These are phyloP conservation scores for Neonectria magnoliae DNA, from an alignment of 2,329 filamentous ascomycete genomes.

Conservation along the genomic window DNA sequence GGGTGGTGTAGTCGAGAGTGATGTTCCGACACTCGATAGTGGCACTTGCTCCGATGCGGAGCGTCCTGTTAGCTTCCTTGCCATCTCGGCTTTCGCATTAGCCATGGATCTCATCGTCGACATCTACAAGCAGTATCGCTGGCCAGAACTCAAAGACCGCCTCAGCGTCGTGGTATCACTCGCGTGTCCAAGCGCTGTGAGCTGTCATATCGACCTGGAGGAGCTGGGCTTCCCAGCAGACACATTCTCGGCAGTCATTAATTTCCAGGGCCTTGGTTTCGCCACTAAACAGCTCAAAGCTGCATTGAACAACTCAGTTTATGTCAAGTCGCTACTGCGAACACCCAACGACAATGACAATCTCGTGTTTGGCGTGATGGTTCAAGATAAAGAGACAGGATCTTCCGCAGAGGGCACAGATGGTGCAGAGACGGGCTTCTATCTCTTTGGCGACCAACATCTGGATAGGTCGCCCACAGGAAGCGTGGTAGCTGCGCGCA, in stretches of 20 bases:
- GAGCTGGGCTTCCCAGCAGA: conserved; percentile 3
- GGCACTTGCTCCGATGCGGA: conserved; percentile 4
- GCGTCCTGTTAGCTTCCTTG: conserved; percentile 1
- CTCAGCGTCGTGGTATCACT: not conserved
- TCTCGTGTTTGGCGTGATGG: conserved; percentile 1
- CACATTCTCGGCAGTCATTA: not conserved
- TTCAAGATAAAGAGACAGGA: not conserved
- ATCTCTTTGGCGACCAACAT: conserved; percentile 9
- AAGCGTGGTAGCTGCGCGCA: not conserved
- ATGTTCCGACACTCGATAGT: not conserved
- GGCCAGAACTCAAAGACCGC: conserved; percentile 12
- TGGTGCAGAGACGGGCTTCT: conserved; percentile 2
- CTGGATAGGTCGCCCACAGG: conserved; percentile 10
- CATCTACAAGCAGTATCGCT: not conserved
- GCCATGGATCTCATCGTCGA: not conserved
- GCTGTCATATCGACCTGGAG: not conserved
- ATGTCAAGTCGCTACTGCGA: not conserved
- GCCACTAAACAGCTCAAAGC: conserved; percentile 4
- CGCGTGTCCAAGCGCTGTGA: conserved; percentile 1
- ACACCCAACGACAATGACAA: not conserved
- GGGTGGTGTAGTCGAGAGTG: not conserved
- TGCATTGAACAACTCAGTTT: not conserved
- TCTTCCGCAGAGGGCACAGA: not conserved
- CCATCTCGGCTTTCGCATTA: conserved; percentile 2
- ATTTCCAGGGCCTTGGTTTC: not conserved